Conservation (phyloP, 1,284 basidiomycete genomes). For the Neotropicomus parvogracilis region DNA sequence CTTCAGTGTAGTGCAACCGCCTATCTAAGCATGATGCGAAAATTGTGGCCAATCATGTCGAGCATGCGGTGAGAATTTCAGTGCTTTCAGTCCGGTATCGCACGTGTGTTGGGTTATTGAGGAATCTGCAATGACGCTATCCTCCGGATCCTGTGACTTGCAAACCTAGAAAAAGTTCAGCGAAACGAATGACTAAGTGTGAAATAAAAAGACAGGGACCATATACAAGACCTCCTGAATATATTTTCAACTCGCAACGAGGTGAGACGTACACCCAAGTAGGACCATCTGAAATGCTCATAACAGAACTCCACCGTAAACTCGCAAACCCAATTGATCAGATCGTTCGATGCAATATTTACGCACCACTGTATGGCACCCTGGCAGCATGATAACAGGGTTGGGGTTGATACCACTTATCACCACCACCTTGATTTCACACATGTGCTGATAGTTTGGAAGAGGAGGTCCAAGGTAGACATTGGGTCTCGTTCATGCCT, state of each 20-base stretch:
- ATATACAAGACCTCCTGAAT: no score
- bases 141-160: conserved; percentile 45
- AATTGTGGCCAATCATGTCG: conserved; percentile 46
- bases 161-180: conserved; percentile 39
- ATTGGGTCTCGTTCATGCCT: conserved; percentile 71
- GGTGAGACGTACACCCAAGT: conserved; percentile 43
- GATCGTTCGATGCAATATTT: conserved; percentile 50
- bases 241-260: no score
- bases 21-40: conserved; percentile 56
- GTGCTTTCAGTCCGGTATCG: conserved; percentile 54
- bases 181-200: neutral
- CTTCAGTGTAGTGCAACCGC: conserved; percentile 53
- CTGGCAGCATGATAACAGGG: conserved; percentile 39
- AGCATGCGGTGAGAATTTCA: conserved; percentile 57
- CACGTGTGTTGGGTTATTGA: conserved; percentile 56
- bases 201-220: conserved; percentile 32
- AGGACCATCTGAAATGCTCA: conserved; percentile 47
- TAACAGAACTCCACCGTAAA: conserved; percentile 65
- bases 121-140: conserved; percentile 48
- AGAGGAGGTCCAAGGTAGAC: conserved; percentile 54
- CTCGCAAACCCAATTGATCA: conserved; percentile 58
- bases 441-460: conserved; percentile 54
- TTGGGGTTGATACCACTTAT: conserved; percentile 35
- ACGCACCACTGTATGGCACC: conserved; percentile 49
- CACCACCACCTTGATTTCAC: conserved; percentile 57